Percentiles rank a stretch among this genome's conserved stretches.
phyloP scores from a whole-genome alignment of 441 rosid genomes.

The Erodium texanum region DNA sequence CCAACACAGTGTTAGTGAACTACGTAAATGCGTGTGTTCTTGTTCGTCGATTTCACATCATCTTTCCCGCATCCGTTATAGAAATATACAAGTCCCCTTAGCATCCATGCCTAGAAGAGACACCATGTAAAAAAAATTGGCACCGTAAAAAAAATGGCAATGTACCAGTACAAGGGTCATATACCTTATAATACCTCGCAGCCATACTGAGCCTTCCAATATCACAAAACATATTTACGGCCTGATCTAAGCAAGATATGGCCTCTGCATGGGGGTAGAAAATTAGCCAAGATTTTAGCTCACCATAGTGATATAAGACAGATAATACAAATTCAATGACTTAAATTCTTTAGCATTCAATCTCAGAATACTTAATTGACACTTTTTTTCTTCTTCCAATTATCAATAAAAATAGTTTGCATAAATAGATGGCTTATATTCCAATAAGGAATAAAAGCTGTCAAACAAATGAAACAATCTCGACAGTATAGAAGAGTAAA shows the following conservation, averaged over 20 bases:
- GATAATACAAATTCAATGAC: not conserved
- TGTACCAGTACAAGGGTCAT: constrained; percentile 9
- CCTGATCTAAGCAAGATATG: constrained; percentile 73
- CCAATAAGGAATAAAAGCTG: not conserved
- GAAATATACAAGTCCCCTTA: too few relatives aligned
- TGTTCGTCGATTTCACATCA: too few relatives aligned
- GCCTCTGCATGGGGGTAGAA: constrained; percentile 52
- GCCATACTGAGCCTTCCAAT: constrained; percentile 97
- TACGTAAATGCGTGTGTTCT: too few relatives aligned
- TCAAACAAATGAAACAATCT: not conserved
- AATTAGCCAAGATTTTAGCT: not conserved
- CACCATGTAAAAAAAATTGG: too few relatives aligned
- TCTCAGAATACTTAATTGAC: not conserved
- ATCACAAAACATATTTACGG: constrained; percentile 73
- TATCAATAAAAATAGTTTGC: not conserved
- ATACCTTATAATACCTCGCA: constrained; percentile 89
- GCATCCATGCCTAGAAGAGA: too few relatives aligned
- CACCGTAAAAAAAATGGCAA: not conserved
- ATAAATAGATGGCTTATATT: not conserved
- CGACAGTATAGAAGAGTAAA: not conserved
- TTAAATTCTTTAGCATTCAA: not conserved
- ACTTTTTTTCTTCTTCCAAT: not conserved
- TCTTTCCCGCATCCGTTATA: too few relatives aligned
- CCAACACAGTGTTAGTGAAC: too few relatives aligned
- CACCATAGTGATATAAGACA: not conserved